Percentiles rank a stretch among this genome's conserved stretches.
phyloP scores from a whole-genome alignment of 306 rosid genomes.

The Lathyrus sativus region DNA sequence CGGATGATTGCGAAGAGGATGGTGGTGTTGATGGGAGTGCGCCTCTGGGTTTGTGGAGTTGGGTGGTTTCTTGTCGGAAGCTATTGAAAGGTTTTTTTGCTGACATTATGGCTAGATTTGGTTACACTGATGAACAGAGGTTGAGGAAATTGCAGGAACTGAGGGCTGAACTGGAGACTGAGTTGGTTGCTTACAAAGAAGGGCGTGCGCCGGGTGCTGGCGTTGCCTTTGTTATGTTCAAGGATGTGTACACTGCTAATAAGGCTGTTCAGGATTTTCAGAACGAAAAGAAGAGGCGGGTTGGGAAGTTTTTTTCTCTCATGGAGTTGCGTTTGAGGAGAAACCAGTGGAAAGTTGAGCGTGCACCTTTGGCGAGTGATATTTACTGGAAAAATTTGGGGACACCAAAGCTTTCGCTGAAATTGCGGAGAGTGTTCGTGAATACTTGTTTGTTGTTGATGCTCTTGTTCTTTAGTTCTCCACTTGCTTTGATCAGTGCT shows the following conservation, averaged over 20 bases:
- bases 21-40: constrained; percentile 36
- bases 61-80: constrained; percentile 46
- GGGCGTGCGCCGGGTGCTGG: constrained; percentile 86
- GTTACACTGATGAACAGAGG: constrained; percentile 73
- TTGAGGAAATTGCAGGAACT: constrained; percentile 70
- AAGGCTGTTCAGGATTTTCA: constrained; percentile 94
- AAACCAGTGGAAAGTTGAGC: constrained; percentile 98
- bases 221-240: constrained; percentile 88
- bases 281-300: constrained; percentile 76
- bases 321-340: constrained; percentile 75
- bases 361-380: constrained; percentile 91
- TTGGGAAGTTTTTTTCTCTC: constrained; percentile 85
- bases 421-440: constrained; percentile 69
- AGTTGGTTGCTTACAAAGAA: constrained; percentile 80
- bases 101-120: constrained; percentile 55
- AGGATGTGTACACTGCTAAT: constrained; percentile 85
- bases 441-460: constrained; percentile 78
- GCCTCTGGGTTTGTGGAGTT: constrained; percentile 41
- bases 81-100: constrained; percentile 45
- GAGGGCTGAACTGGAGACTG: constrained; percentile 87
- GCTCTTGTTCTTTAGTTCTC: constrained; percentile 93
- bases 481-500: constrained; percentile 89
- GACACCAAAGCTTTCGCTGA: constrained; percentile 64
- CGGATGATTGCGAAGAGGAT: constrained; percentile 42
- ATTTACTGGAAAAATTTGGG: constrained; percentile 98